Conservation (phyloP, 2,329 filamentous ascomycete genomes). For the Achaetomium macrosporum region DNA sequence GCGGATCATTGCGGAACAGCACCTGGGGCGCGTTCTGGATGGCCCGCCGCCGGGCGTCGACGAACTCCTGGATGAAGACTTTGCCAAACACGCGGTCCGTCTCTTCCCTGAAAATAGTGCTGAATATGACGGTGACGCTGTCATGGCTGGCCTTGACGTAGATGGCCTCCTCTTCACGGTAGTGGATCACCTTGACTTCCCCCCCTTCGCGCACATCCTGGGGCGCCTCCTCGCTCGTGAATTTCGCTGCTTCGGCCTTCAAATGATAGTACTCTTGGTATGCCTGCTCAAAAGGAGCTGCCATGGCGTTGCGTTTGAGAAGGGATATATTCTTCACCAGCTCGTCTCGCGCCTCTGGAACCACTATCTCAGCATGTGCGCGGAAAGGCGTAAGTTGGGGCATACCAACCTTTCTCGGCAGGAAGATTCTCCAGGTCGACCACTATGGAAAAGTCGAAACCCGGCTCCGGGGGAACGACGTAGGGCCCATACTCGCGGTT, state of each 20-base stretch:
- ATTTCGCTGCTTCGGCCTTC: constrained; percentile 83
- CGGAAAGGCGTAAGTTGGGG: not conserved
- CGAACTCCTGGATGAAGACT: constrained; percentile 97
- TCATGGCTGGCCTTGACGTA: constrained; percentile 98
- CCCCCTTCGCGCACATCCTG: constrained; percentile 86
- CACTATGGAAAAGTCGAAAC: constrained; percentile 92
- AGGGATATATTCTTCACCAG: constrained; percentile 82
- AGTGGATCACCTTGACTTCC: constrained; percentile 92
- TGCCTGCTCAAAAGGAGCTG: constrained; percentile 93
- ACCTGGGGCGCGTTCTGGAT: constrained; percentile 99
- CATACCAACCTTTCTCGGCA: constrained; percentile 59
- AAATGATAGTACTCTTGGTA: constrained; percentile 88
- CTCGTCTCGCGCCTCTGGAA: constrained; percentile 72
- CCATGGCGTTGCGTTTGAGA: constrained; percentile 97
- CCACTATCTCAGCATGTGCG: not conserved
- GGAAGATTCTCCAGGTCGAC: constrained; percentile 87
- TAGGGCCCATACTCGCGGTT: constrained; percentile 92
- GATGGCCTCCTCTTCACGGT: constrained; percentile 97
- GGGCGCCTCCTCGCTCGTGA: constrained; percentile 88
- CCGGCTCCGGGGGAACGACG: constrained; percentile 78
- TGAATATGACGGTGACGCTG: constrained; percentile 97
- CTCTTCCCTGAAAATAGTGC: constrained; percentile 95
- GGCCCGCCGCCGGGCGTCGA: constrained; percentile 86
- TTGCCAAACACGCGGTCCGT: constrained; percentile 97
- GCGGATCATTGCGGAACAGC: constrained; percentile 89